A percentile compares a stretch with the other conserved stretches of the same genome.
Evolutionary conservation across 2,329 filamentous ascomycete genomes (phyloP).

Genomic region (Stromatinia cepivora): DNA sequence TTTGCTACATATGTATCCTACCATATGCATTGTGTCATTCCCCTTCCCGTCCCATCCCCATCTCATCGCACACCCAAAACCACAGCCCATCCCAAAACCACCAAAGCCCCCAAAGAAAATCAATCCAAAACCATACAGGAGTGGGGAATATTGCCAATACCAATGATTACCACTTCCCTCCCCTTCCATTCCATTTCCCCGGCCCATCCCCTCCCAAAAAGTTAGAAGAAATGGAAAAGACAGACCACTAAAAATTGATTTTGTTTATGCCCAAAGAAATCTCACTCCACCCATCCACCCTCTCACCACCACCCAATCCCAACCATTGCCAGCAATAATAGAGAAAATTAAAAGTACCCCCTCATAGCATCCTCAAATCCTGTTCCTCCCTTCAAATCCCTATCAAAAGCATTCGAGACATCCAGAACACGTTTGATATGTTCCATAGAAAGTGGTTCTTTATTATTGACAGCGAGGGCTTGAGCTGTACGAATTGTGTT

Average conservation of each 20-base stretch:
- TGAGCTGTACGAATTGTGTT: conserved; percentile 83
- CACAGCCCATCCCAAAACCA: not conserved
- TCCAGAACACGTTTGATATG: conserved; percentile 83
- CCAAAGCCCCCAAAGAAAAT: not conserved
- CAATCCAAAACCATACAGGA: not conserved
- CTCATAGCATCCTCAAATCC: conserved; percentile 84
- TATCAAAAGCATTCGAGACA: conserved; percentile 78
- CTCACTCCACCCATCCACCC: no score
- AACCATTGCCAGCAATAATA: not conserved
- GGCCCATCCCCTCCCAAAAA: not conserved
- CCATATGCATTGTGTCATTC: not conserved
- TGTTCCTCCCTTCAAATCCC: conserved; percentile 76
- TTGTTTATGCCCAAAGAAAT: not conserved
- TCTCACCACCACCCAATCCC: not conserved
- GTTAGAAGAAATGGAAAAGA: not conserved
- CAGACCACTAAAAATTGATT: not conserved
- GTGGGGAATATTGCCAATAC: not conserved
- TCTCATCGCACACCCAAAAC: not conserved
- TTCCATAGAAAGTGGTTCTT: conserved; percentile 68
- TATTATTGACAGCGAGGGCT: conserved; percentile 75
- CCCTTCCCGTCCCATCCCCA: not conserved
- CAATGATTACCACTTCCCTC: not conserved
- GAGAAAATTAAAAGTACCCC: conserved; percentile 59
- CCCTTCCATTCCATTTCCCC: no score
- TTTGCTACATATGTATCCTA: not conserved